Base-by-base conservation (phyloP, 179 eudicot genomes). In the Heliamphora pulchella region DNA sequence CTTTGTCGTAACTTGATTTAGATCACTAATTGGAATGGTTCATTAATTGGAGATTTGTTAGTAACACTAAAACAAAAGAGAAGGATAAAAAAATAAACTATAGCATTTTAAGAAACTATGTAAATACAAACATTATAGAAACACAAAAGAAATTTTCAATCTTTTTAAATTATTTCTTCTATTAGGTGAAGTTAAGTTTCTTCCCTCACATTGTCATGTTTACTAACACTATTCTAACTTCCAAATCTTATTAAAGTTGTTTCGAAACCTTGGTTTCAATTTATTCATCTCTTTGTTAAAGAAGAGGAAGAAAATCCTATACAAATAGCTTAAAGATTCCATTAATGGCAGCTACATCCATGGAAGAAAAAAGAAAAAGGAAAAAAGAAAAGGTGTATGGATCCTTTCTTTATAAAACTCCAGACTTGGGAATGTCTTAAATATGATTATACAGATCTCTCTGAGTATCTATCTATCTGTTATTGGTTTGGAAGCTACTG, bases 331-430 rank as follows among this genome's bases (percentile, higher is more conserved):
- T 78, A 20, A 64, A 62, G 71, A 65, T 78, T 67, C 73, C 43
- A n/a, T 41, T 66, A 44, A 50, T 66, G 80, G 50, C 64, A 72
- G 71, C 17, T 44, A 47, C 68, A 44, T 46, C 73, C 73, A 44
- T 17, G 41, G 17, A 71, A 7, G 17, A 51, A 7, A 47, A 43
- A 31, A 51, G 5, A 47, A 46, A 70, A 70, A 70, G n/a, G 14
- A 43, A 70, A 15, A 47, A 13, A 5, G 9, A 70, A 70, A 70
- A 70, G 74, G 13, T 70, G 54, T n/a, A 8, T 70, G 31, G 31
- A 31, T 47, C 72, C 5, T 22, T 15, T 70, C 22, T 50, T 10
- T 50, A 72, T 8, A 48, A 44, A 22, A 51, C 31, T 31, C 75
- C 68, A 43, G 54, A 59, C 74, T 53, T 4, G 8, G 1, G 58